Percentiles rank a stretch among this genome's conserved stretches.
Conservation (phyloP, 2,329 filamentous ascomycete genomes). For the Neofusicoccum umdonicola region DNA sequence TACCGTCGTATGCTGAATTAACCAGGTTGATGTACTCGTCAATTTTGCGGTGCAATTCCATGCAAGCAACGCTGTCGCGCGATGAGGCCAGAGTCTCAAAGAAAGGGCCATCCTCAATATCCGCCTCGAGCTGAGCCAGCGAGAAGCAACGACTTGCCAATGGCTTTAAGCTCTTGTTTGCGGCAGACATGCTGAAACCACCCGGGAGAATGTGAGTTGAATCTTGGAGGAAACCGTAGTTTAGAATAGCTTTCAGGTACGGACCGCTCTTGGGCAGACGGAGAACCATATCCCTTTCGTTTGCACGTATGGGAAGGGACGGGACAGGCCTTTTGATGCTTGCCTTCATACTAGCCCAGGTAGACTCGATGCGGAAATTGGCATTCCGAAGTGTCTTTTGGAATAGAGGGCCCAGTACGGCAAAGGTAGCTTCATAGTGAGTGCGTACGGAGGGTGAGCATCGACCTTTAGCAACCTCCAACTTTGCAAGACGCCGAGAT, state of each 20-base stretch:
- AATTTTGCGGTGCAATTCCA: slow-evolving; percentile 34
- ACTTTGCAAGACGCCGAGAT: slow-evolving; percentile 57
- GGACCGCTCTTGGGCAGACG: background rate
- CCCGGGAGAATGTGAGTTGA: background rate
- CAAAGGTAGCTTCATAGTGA: slow-evolving; percentile 32
- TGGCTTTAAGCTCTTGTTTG: background rate
- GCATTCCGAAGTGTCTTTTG: slow-evolving; percentile 21
- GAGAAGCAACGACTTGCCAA: background rate
- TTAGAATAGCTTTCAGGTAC: background rate
- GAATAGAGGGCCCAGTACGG: slow-evolving; percentile 23
- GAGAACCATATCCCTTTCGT: background rate
- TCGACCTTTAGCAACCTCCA: slow-evolving; percentile 44
- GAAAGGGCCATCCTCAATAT: background rate
- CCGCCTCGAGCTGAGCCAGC: background rate
- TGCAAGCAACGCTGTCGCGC: slow-evolving; percentile 22
- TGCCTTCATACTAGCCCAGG: slow-evolving; percentile 25
- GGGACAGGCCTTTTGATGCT: slow-evolving; percentile 41
- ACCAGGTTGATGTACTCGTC: slow-evolving; percentile 35
- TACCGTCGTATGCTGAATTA: slow-evolving; percentile 40
- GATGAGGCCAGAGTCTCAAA: background rate
- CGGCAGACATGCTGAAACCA: background rate
- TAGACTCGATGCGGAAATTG: slow-evolving; percentile 21
- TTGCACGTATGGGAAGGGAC: slow-evolving; percentile 40
- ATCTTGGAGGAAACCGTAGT: background rate
- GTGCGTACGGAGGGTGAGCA: slow-evolving; percentile 12